Base-by-base conservation (phyloP, 305 asterid genomes). In the Monarda citriodora region DNA sequence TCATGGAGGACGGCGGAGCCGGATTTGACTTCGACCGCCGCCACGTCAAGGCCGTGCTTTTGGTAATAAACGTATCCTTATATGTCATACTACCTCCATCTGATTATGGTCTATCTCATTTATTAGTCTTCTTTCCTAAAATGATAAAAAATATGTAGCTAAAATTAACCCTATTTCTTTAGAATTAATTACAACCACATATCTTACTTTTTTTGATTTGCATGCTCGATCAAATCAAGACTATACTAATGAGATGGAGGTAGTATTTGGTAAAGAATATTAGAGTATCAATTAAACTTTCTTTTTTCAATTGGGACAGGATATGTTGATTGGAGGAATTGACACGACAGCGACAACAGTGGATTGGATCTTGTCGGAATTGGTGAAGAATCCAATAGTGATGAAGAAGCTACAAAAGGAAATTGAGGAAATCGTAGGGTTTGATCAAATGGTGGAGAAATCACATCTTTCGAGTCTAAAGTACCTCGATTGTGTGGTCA, bases 271-370 rank as follows among this genome's bases (percentile, higher is more conserved):
- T n/a, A n/a, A n/a, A n/a, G n/a, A n/a, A n/a, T n/a, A n/a, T n/a
- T n/a, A n/a, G n/a, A n/a, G n/a, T n/a, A n/a, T n/a, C n/a, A n/a
- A n/a, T n/a, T n/a, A n/a, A n/a, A n/a, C n/a, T n/a, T n/a, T n/a
- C n/a, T n/a, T n/a, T n/a, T n/a, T n/a, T n/a, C 10, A 8, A 31
- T 31, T 37, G 12, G 1, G 15, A 1, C 42, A 37, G 74, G 74
- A 68, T 18, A 77, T 70, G 77, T 49, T 83, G 26, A 2, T 51
- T 0, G 91, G 65, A 6, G 67, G 79, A 17, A 78, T 72, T 69
- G 87, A 80, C 53, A 77, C 87, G 11, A 68, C 83, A 1, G 36
- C 91, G 4, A 44, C 85, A 31, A 67, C 70, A 0, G 67, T 74
- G 2, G 91, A 80, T 32, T 83, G 91, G 78, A 34, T 41, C 5